These are phyloP conservation scores for Stipa capillata DNA, from an alignment of 176 grass and related monocot genomes.

Conservation along the genomic window DNA sequence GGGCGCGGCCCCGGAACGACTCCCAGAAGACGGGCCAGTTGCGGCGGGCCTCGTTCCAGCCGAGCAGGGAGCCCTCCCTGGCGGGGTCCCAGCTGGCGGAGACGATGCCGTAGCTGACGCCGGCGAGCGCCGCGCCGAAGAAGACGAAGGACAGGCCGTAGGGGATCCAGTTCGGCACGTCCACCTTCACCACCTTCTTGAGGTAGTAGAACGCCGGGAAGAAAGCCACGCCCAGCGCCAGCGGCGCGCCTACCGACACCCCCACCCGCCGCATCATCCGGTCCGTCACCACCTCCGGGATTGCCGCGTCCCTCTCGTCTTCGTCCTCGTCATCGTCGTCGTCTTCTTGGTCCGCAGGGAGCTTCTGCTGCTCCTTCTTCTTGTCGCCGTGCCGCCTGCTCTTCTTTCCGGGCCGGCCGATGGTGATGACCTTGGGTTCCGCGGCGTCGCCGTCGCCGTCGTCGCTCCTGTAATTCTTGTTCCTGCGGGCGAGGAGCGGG, in stretches of 20 bases:
- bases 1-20: conserved; percentile 38
- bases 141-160: conserved; percentile 54
- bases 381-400: not conserved
- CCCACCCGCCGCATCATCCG: conserved; percentile 45
- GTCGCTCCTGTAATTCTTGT: not conserved
- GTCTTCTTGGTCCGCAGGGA: not conserved
- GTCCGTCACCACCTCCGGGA: conserved; percentile 56
- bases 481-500: conserved; percentile 22
- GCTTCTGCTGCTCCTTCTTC: not conserved
- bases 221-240: conserved; percentile 61
- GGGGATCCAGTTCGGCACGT: conserved; percentile 41
- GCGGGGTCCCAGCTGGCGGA: conserved; percentile 90
- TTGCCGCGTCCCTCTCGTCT: conserved; percentile 30
- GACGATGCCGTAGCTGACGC: conserved; percentile 87
- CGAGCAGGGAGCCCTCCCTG: conserved; percentile 74
- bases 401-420: conserved; percentile 29
- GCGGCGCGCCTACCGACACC: conserved; percentile 42
- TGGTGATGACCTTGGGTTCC: conserved; percentile 33
- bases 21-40: conserved; percentile 99
- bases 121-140: conserved; percentile 36
- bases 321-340: not conserved
- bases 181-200: conserved; percentile 66
- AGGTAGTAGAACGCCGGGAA: conserved; percentile 96
- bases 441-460: not conserved
- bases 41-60: conserved; percentile 79